phyloP scores from a whole-genome alignment of 2,329 filamentous ascomycete genomes.

The Daldinia sp. region DNA sequence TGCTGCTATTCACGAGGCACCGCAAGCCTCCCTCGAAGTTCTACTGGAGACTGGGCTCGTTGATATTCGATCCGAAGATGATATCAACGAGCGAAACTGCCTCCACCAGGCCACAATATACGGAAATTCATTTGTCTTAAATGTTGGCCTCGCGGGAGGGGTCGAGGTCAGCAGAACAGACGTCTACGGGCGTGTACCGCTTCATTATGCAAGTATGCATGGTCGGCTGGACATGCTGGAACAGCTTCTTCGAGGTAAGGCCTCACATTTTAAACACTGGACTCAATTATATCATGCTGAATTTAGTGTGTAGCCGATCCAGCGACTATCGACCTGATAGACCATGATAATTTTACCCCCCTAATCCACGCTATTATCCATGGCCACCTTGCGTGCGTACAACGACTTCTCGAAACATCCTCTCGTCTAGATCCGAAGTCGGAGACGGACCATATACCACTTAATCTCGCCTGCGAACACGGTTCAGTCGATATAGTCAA shows the following conservation, averaged over 20 bases:
- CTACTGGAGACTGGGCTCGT: constrained; percentile 84
- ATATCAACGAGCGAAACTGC: constrained; percentile 97
- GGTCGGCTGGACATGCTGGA: constrained; percentile 86
- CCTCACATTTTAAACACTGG: constrained; percentile 30
- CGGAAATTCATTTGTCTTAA: constrained; percentile 80
- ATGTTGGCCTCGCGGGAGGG: constrained; percentile 75
- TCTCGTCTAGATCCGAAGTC: constrained; percentile 88
- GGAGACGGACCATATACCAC: constrained; percentile 88
- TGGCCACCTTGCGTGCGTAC: constrained; percentile 80
- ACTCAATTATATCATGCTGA: constrained; percentile 13
- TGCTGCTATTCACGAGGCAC: constrained; percentile 85
- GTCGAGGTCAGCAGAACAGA: constrained; percentile 84
- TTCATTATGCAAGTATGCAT: constrained; percentile 97
- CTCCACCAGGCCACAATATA: constrained; percentile 97
- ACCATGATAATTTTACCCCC: constrained; percentile 97
- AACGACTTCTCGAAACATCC: constrained; percentile 76
- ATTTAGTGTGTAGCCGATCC: constrained; percentile 62
- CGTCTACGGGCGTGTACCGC: constrained; percentile 90
- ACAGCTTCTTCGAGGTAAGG: constrained; percentile 69
- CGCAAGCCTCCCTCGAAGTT: constrained; percentile 76
- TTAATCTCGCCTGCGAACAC: constrained; percentile 95
- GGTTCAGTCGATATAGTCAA: constrained; percentile 86
- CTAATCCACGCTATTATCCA: constrained; percentile 95
- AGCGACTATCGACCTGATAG: constrained; percentile 83
- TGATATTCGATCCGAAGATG: constrained; percentile 91